Percentiles rank a stretch among this genome's conserved stretches.
Evolutionary conservation across 192 early-diverging fungal genomes (phyloP).

Genomic region (Coemansia sp.): DNA sequence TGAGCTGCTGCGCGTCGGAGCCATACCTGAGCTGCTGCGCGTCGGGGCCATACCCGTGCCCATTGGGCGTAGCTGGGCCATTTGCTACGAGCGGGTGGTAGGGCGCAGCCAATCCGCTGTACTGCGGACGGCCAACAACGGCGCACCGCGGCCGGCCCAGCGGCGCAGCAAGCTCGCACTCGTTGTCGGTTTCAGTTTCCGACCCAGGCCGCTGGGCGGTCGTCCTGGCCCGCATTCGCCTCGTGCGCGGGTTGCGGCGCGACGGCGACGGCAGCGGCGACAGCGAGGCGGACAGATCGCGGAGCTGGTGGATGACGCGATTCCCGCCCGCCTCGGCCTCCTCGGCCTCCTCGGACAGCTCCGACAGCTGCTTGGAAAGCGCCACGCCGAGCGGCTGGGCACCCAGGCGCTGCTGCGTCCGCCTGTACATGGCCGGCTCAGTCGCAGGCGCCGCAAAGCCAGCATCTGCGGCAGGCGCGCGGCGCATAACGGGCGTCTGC

Average conservation of each 20-base stretch:
- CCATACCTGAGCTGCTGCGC: not conserved
- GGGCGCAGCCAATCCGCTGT: not conserved
- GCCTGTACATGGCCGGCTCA: constrained; percentile 32
- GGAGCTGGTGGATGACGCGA: constrained; percentile 6
- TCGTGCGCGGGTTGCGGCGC: constrained; percentile 12
- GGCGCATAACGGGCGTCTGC: constrained; percentile 11
- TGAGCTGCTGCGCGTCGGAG: not conserved
- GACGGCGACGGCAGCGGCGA: constrained; percentile 27
- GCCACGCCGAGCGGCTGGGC: constrained; percentile 12
- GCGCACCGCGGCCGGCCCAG: not conserved
- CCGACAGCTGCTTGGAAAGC: constrained; percentile 36
- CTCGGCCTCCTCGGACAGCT: constrained; percentile 38
- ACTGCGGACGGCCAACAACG: not conserved
- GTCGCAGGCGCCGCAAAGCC: constrained; percentile 21
- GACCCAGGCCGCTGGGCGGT: constrained; percentile 21
- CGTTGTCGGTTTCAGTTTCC: constrained; percentile 39
- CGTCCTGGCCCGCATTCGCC: constrained; percentile 1
- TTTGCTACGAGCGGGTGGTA: not conserved
- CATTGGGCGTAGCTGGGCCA: not conserved
- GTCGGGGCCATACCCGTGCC: not conserved
- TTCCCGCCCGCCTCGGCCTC: constrained; percentile 6
- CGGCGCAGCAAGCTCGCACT: not conserved
- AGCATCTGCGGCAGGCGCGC: not conserved
- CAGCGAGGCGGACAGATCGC: constrained; percentile 18
- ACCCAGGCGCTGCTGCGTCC: constrained; percentile 18